phyloP scores from a whole-genome alignment of 176 grass and related monocot species.

The Oryza officinalis region DNA sequence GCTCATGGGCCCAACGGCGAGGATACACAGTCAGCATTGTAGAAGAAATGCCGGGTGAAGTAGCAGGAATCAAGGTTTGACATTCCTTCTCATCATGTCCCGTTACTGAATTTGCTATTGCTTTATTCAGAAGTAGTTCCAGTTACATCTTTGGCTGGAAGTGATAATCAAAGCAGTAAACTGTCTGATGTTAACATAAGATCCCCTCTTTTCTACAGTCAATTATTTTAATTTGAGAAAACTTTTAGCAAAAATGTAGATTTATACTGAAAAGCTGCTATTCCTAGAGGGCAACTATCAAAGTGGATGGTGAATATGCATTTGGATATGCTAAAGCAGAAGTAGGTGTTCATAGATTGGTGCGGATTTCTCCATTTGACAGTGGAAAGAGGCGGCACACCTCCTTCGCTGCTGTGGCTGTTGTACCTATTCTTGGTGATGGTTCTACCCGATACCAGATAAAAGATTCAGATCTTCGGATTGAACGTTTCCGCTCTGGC shows the following conservation, averaged over 20 bases:
- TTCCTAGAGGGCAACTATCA: slow-evolving; percentile 89
- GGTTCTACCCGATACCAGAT: slow-evolving; percentile 68
- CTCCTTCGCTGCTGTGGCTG: slow-evolving; percentile 93
- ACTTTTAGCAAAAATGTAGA: not conserved
- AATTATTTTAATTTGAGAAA: slow-evolving; percentile 2
- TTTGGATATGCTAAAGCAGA: slow-evolving; percentile 93
- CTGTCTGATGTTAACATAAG: slow-evolving; percentile 7
- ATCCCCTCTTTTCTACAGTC: not conserved
- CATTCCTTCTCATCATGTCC: slow-evolving; percentile 24
- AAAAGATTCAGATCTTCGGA: slow-evolving; percentile 90
- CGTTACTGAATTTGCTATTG: not conserved
- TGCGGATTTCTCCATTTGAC: slow-evolving; percentile 96
- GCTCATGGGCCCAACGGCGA: slow-evolving; percentile 69
- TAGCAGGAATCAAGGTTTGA: slow-evolving; percentile 98
- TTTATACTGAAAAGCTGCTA: slow-evolving; percentile 12
- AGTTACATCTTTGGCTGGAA: slow-evolving; percentile 15
- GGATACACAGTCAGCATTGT: slow-evolving; percentile 73
- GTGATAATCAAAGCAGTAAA: not conserved
- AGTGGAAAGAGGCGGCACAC: slow-evolving; percentile 84
- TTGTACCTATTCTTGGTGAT: slow-evolving; percentile 88
- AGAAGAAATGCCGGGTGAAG: slow-evolving; percentile 95
- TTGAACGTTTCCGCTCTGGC: slow-evolving; percentile 85
- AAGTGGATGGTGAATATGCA: slow-evolving; percentile 87
- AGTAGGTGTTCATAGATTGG: slow-evolving; percentile 87
- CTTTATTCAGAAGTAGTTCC: not conserved